Percentiles rank a stretch among this genome's conserved stretches.
These are phyloP conservation scores for Fomitopsis pinicola DNA, from an alignment of 1,284 basidiomycete species.

Conservation along the genomic window DNA sequence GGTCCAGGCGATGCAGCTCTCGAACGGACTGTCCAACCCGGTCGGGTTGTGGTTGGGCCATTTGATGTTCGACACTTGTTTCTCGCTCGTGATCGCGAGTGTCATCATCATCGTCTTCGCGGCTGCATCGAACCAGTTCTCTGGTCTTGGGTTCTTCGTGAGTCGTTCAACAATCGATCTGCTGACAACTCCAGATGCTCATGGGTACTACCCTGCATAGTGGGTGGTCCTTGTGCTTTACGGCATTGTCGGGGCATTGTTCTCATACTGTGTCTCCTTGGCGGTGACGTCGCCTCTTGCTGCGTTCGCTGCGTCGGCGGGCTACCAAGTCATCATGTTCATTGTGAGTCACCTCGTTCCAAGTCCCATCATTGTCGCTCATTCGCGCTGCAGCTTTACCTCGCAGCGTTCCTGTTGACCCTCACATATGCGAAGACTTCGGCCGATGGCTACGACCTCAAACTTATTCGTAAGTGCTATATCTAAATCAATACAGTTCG, in stretches of 20 bases:
- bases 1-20: conserved; percentile 76
- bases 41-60: conserved; percentile 78
- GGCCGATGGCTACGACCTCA: conserved; percentile 48
- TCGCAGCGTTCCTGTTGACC: conserved; percentile 63
- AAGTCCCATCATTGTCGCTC: neutral
- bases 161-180: conserved; percentile 22
- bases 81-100: conserved; percentile 52
- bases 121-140: conserved; percentile 55
- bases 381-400: conserved; percentile 43
- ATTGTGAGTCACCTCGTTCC: conserved; percentile 38
- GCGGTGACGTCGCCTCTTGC: conserved; percentile 64
- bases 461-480: conserved; percentile 46
- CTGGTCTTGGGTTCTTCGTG: conserved; percentile 66
- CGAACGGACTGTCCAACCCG: conserved; percentile 72
- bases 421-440: conserved; percentile 67
- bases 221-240: conserved; percentile 73
- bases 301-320: conserved; percentile 70
- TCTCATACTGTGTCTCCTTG: conserved; percentile 65
- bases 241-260: conserved; percentile 63
- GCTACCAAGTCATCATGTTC: conserved; percentile 74
- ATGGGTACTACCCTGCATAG: conserved; percentile 28
- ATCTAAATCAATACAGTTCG: too few relatives aligned
- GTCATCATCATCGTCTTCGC: conserved; percentile 63
- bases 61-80: conserved; percentile 68
- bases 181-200: neutral